Percentiles rank a stretch among this genome's conserved stretches.
These are phyloP conservation scores for Dendrothele bispora DNA, from an alignment of 768 basidiomycete species.

Conservation along the genomic window DNA sequence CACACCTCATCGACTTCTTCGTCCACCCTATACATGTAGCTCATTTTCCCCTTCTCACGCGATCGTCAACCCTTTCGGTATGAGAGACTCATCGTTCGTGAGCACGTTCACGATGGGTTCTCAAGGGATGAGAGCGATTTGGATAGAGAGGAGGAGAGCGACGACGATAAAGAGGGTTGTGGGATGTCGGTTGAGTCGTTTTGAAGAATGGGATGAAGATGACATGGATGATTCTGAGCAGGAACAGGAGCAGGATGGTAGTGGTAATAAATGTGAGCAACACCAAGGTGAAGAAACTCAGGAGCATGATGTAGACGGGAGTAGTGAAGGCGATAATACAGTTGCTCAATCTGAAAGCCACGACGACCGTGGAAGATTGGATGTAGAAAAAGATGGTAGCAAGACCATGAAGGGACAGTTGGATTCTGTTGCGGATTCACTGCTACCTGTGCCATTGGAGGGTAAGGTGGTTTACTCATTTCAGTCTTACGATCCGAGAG, in stretches of 20 bases:
- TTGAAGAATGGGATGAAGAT: slow-evolving; percentile 6
- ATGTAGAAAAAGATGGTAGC: neutral
- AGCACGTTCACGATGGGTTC: slow-evolving; percentile 48
- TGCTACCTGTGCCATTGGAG: slow-evolving; percentile 17
- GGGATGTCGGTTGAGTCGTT: slow-evolving; percentile 29
- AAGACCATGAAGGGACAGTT: too few species aligned
- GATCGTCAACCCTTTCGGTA: neutral
- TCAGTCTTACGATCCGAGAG: slow-evolving; percentile 40
- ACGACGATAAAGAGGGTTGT: slow-evolving; percentile 44
- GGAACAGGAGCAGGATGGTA: neutral
- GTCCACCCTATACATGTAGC: neutral
- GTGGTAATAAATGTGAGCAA: too few species aligned
- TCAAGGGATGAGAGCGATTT: slow-evolving; percentile 51
- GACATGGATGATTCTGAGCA: neutral
- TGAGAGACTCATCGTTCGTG: slow-evolving; percentile 34
- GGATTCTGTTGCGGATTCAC: neutral
- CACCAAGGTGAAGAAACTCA: too few species aligned
- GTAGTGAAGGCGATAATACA: too few species aligned
- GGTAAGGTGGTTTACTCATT: slow-evolving; percentile 29
- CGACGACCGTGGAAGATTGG: neutral
- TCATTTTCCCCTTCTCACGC: neutral
- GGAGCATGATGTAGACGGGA: too few species aligned
- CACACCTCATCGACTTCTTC: neutral
- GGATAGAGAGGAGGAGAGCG: slow-evolving; percentile 51
- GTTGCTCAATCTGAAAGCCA: neutral